Conservation (phyloP, 345 rosid species). For the Capsella bursapastoris region DNA sequence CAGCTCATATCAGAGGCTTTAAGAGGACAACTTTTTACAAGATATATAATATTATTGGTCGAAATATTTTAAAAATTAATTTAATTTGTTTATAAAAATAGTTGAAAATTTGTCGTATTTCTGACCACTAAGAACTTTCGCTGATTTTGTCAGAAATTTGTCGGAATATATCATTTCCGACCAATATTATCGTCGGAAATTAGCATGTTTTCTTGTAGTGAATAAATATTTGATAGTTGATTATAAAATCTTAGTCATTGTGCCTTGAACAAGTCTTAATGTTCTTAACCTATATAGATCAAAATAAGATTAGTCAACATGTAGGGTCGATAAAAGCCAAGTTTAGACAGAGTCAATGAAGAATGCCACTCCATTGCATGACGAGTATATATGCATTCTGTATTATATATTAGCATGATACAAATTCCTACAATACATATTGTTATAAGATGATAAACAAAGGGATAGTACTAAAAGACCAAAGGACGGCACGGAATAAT, state of each 20-base stretch:
- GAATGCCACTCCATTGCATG: slow-evolving; percentile 31
- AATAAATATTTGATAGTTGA: background rate
- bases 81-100: too few species aligned
- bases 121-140: too few species aligned
- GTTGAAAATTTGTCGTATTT: too few species aligned
- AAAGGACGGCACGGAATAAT: slow-evolving; percentile 8
- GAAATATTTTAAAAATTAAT: too few species aligned
- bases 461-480: background rate
- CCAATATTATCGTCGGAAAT: too few species aligned
- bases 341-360: slow-evolving; percentile 7
- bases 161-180: too few species aligned
- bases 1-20: background rate
- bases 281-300: background rate
- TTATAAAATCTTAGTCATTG: slow-evolving; percentile 6
- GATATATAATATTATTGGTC: background rate
- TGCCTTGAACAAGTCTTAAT: slow-evolving; percentile 4
- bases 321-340: slow-evolving; percentile 13
- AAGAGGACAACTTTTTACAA: background rate
- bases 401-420: background rate
- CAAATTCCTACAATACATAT: background rate
- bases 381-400: background rate
- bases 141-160: too few species aligned
- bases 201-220: too few species aligned
- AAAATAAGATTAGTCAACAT: slow-evolving; percentile 11
- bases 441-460: background rate